Base-by-base conservation (phyloP, 768 basidiomycete genomes). In the Boletus rubescentipes region DNA sequence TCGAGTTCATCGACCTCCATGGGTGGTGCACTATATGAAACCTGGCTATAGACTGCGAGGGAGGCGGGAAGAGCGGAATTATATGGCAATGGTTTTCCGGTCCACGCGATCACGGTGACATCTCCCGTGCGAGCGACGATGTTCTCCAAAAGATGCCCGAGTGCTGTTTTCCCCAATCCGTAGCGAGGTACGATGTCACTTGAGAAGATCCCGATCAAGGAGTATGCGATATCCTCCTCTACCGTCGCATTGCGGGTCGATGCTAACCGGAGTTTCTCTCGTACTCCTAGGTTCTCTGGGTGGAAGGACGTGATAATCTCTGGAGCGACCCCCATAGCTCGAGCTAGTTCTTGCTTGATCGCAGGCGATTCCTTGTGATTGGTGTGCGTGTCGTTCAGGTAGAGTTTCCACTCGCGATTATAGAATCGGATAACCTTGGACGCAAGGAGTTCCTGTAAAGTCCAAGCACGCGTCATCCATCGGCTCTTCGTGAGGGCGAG, bases 391-490 rank as follows among this genome's bases (percentile, higher is more conserved):
- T 61, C 61, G 7, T 42, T 37, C 11, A 51, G 49, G 15, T 54
- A 61, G 5, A 30, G 46, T 14, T 51, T 48, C 60, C 60, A 61
- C 0, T 53, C 34, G 5, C 38, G 21, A 15, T 49, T 53, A 10
- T 48, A 61, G 29, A 61, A 61, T 8, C 59, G 31, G 38, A 60
- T 30, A 18, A 50, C 40, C 20, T 56, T 61, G 1, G 58, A 37
- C 8, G 49, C 40, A 11, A 61, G 59, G 11, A 57, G 34, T 23
- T 59, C 59, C 39, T 60, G 58, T 23, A 57, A 7, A 1, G 58
- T 49, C 58, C 58, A 59, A 7, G 50, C 46, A 18, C 58, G 50
- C 3, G 32, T 49, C 58, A 57, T 57, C 58, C 58, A 58, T 23
- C 29, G 1, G 7, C 39, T 57, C 2, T 8, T 20, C 8, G 14